A percentile compares a stretch with the other conserved stretches of the same genome.
Evolutionary conservation across 169 alveolate genomes (phyloP).

Genomic region (Neospora caninum): DNA sequence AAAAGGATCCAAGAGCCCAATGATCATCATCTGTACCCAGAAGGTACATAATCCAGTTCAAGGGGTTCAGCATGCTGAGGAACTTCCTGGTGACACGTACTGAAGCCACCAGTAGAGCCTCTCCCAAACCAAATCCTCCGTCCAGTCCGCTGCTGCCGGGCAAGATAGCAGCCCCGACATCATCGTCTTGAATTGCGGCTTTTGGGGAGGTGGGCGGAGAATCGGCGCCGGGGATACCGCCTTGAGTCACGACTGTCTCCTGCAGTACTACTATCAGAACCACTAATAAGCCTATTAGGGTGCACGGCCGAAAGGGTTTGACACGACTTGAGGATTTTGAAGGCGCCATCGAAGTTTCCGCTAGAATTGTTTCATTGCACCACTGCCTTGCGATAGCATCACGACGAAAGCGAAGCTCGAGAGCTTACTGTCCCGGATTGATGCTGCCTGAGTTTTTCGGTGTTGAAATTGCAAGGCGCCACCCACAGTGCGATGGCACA

Average conservation of each 20-base stretch:
- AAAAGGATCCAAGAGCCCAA: background rate
- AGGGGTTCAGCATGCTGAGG: constrained; percentile 7
- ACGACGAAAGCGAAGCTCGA: no score
- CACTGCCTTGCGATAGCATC: no score
- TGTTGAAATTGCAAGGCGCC: no score
- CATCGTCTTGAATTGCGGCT: background rate
- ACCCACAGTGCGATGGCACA: no score
- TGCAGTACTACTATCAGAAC: background rate
- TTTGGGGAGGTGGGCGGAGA: background rate
- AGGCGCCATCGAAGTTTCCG: background rate
- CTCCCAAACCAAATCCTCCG: background rate
- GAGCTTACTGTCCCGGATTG: no score
- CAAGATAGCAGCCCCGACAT: background rate
- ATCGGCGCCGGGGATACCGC: background rate
- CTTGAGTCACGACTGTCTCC: background rate
- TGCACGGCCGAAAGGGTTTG: background rate
- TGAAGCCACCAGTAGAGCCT: background rate
- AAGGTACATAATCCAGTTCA: background rate
- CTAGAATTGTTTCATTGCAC: no score
- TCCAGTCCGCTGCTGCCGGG: constrained; percentile 11
- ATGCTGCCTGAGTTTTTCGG: no score
- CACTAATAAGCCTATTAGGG: background rate
- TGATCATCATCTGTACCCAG: background rate
- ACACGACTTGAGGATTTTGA: background rate
- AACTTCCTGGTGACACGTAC: background rate